Percentiles rank a stretch among this genome's conserved stretches.
phyloP scores from a whole-genome alignment of 148 eudicot genomes.

The Tetragonia tetragonoides region DNA sequence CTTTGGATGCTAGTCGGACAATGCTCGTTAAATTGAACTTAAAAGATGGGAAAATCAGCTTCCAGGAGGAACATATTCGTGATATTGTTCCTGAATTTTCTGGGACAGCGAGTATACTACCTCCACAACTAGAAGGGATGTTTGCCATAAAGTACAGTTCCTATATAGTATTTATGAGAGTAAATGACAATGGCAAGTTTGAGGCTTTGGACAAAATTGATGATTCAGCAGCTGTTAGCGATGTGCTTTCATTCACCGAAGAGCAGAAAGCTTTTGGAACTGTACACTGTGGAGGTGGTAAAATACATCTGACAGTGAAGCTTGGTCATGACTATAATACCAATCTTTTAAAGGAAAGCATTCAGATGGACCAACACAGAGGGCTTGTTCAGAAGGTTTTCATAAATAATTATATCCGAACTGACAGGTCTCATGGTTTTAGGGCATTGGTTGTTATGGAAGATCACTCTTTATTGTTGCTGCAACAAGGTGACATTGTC shows the following conservation, averaged over 20 bases:
- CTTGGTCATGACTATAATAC: constrained; percentile 48
- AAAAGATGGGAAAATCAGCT: constrained; percentile 57
- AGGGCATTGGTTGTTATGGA: constrained; percentile 98
- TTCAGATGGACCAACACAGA: constrained; percentile 59
- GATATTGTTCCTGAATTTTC: constrained; percentile 60
- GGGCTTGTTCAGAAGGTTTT: constrained; percentile 84
- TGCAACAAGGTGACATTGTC: constrained; percentile 95
- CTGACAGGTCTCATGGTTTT: constrained; percentile 84
- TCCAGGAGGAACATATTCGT: constrained; percentile 45
- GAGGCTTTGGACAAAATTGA: constrained; percentile 58
- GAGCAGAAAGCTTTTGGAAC: constrained; percentile 76
- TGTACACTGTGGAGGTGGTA: constrained; percentile 53
- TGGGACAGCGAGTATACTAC: constrained; percentile 51
- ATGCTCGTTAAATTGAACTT: constrained; percentile 46
- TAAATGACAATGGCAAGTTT: constrained; percentile 46
- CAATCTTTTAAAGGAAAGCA: constrained; percentile 65
- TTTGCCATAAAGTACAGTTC: constrained; percentile 48
- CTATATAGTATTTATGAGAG: constrained; percentile 49
- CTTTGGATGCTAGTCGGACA: constrained; percentile 63
- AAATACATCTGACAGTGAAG: constrained; percentile 74
- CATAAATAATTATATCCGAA: constrained; percentile 75
- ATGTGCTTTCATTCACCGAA: constrained; percentile 57
- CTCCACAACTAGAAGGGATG: constrained; percentile 59
- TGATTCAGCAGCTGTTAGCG: constrained; percentile 62
- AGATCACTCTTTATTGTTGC: constrained; percentile 81